These are phyloP conservation scores for Blastocystis sp. DNA, from an alignment of 352 stramenopile genomes.

Conservation along the genomic window DNA sequence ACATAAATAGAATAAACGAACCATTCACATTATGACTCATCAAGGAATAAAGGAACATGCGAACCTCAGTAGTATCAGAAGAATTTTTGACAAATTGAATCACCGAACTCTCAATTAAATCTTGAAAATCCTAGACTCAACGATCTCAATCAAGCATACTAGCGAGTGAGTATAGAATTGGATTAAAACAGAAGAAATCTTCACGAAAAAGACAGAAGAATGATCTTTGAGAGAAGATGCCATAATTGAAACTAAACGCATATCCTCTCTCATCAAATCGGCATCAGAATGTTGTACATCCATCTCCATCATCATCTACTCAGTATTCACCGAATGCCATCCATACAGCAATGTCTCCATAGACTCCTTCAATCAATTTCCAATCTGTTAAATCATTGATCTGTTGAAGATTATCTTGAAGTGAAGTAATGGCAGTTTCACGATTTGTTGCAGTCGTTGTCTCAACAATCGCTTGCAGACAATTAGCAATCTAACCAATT, in stretches of 20 bases:
- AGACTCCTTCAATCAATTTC: background rate
- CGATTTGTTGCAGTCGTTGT: background rate
- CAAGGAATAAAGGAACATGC: background rate
- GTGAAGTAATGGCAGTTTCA: background rate
- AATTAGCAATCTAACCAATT: background rate
- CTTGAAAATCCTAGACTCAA: background rate
- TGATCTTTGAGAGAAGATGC: background rate
- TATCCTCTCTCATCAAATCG: background rate
- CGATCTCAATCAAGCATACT: background rate
- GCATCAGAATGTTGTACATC: background rate
- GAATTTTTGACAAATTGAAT: background rate
- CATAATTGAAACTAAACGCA: background rate
- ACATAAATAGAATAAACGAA: background rate
- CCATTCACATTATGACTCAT: background rate
- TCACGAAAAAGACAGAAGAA: background rate
- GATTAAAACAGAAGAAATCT: background rate
- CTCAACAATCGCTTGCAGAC: background rate
- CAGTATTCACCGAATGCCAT: background rate
- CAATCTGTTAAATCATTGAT: background rate
- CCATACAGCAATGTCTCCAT: background rate
- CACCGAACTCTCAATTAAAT: background rate
- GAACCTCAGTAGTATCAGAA: background rate
- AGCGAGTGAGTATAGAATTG: background rate
- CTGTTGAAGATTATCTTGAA: background rate
- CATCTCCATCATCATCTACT: background rate